phyloP scores from a whole-genome alignment of 495 filamentous ascomycete species.

The Echria macrotheca region DNA sequence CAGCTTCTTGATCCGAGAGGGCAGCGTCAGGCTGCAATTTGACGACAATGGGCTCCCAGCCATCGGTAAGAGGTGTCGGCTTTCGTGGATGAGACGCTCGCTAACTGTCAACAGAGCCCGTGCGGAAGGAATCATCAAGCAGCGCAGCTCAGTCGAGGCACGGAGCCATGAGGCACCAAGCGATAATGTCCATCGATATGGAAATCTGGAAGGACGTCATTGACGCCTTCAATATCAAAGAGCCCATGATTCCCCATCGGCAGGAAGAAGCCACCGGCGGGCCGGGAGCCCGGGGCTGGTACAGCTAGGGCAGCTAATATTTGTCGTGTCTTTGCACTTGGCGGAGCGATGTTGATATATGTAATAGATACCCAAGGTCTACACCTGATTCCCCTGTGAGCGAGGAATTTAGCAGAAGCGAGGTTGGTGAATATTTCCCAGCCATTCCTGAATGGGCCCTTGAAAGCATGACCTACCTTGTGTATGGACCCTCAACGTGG shows the following conservation, averaged over 20 bases:
- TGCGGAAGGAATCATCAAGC: not conserved
- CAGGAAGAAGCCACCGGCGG: constrained; percentile 49
- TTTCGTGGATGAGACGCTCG: not conserved
- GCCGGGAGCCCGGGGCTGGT: constrained; percentile 68
- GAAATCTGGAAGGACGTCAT: constrained; percentile 73
- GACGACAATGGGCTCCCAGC: constrained; percentile 64
- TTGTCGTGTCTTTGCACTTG: too few species aligned
- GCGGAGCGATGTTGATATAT: too few species aligned
- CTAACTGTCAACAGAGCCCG: constrained; percentile 8
- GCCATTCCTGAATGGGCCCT: too few species aligned
- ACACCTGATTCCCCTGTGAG: too few species aligned
- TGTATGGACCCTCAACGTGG: too few species aligned
- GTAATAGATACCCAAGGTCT: too few species aligned
- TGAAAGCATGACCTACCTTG: too few species aligned
- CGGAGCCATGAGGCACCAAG: constrained; percentile 64
- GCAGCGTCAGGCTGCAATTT: constrained; percentile 57
- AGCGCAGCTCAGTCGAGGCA: constrained; percentile 19
- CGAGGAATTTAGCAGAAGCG: too few species aligned
- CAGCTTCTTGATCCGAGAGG: constrained; percentile 89
- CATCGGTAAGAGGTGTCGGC: constrained; percentile 52
- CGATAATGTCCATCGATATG: constrained; percentile 79
- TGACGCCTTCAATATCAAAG: constrained; percentile 63
- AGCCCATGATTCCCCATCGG: constrained; percentile 82
- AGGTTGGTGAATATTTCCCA: too few species aligned
- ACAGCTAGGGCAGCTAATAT: constrained; percentile 23